Conservation (phyloP, 225 moss, liverwort and hornwort genomes). For the Bryum argenteum region DNA sequence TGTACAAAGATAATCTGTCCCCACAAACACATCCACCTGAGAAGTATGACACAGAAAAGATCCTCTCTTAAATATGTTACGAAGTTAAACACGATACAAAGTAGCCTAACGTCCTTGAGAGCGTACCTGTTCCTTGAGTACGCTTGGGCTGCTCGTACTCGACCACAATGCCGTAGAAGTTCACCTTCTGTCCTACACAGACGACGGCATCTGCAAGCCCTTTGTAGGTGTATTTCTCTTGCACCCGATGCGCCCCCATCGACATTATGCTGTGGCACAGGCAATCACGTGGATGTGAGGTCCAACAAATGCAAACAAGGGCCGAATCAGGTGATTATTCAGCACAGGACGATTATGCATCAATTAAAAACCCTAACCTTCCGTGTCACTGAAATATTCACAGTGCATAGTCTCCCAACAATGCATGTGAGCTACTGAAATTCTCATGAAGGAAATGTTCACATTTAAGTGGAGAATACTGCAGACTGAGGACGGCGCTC, state of each 20-base stretch:
- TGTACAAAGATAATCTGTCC: conserved; percentile 53
- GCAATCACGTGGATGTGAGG: background rate
- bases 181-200: conserved; percentile 59
- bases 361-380: background rate
- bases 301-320: background rate
- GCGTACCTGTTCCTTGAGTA: conserved; percentile 62
- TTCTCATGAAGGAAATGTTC: background rate
- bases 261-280: conserved; percentile 37
- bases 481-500: background rate
- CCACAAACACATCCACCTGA: conserved; percentile 27
- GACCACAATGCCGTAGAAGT: conserved; percentile 81
- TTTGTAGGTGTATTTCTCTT: conserved; percentile 58
- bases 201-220: conserved; percentile 61
- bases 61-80: background rate
- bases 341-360: background rate
- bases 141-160: conserved; percentile 85
- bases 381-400: background rate
- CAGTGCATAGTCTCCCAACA: conserved; percentile 8
- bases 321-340: background rate
- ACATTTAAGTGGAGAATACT: conserved; percentile 12
- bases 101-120: background rate
- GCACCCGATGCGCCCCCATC: conserved; percentile 34
- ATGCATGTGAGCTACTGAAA: conserved; percentile 6
- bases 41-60: conserved; percentile 9
- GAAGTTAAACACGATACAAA: background rate